Conservation (phyloP, 495 filamentous ascomycete genomes). For the Podospora sp. region DNA sequence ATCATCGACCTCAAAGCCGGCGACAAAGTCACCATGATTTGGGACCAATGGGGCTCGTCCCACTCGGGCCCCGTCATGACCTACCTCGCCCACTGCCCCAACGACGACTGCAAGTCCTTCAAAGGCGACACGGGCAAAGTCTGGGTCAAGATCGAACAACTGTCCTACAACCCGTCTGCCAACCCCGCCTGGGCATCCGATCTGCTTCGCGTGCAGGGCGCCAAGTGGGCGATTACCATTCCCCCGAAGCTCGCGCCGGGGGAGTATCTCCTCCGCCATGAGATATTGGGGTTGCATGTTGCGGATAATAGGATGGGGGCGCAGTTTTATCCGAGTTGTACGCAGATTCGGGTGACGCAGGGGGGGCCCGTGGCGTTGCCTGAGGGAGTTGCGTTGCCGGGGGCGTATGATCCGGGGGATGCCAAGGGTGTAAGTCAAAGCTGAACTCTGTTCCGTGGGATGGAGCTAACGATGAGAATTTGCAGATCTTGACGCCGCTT, state of each 20-base stretch:
- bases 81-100: conserved; percentile 36
- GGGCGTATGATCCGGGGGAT: conserved; percentile 44
- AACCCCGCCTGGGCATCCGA: conserved; percentile 35
- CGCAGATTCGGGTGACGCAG: conserved; percentile 59
- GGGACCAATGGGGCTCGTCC: conserved; percentile 26
- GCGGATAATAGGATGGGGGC: conserved; percentile 55
- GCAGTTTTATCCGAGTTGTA: conserved; percentile 64
- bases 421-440: conserved; percentile 30
- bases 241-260: conserved; percentile 59
- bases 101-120: conserved; percentile 39
- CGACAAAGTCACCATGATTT: conserved; percentile 25
- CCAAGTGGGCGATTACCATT: conserved; percentile 63
- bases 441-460: not conserved
- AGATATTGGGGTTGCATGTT: conserved; percentile 63
- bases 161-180: conserved; percentile 31
- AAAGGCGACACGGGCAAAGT: conserved; percentile 23
- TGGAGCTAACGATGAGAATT: not conserved
- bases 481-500: conserved; percentile 21
- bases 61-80: conserved; percentile 26
- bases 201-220: conserved; percentile 54
- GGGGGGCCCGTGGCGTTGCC: conserved; percentile 37
- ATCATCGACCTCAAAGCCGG: conserved; percentile 27
- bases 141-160: conserved; percentile 48
- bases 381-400: conserved; percentile 45
- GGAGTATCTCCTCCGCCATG: conserved; percentile 64